phyloP scores from a whole-genome alignment of 2,329 filamentous ascomycete species.

The Penicillium sp. region DNA sequence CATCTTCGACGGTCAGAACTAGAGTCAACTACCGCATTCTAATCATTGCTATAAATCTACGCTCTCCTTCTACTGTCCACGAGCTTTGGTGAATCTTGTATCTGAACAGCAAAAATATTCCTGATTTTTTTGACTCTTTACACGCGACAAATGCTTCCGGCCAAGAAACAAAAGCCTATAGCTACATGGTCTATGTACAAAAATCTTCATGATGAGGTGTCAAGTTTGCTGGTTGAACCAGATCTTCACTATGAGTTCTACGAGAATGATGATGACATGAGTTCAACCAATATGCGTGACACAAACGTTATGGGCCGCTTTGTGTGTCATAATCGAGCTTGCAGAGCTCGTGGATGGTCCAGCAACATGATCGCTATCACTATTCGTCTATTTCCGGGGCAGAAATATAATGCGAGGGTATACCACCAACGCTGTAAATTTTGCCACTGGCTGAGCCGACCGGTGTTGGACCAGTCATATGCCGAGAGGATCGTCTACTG shows the following conservation, averaged over 20 bases:
- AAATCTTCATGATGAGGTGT: constrained; percentile 31
- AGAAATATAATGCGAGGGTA: constrained; percentile 45
- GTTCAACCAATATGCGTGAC: constrained; percentile 30
- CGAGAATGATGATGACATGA: constrained; percentile 25
- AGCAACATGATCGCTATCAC: constrained; percentile 45
- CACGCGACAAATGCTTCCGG: no score
- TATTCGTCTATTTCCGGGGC: constrained; percentile 39
- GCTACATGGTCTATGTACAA: constrained; percentile 36
- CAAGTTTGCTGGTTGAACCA: constrained; percentile 28
- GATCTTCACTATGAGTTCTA: constrained; percentile 35
- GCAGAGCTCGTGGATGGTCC: constrained; percentile 34
- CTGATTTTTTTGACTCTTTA: no score
- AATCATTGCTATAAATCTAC: no score
- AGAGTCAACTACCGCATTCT: no score
- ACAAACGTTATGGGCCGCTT: constrained; percentile 47
- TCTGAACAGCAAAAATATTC: no score
- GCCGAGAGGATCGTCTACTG: constrained; percentile 44
- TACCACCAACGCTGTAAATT: constrained; percentile 44
- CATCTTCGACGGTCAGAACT: no score
- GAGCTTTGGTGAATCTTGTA: no score
- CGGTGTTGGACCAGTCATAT: constrained; percentile 40
- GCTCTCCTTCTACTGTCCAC: no score
- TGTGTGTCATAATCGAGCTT: constrained; percentile 34
- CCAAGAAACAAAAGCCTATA: not conserved
- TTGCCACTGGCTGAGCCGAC: constrained; percentile 36